Evolutionary conservation across 2,329 filamentous ascomycete genomes (phyloP), one percentile per base, ranked within the genome.

Genomic region (Emmonsia crescens): DNA sequence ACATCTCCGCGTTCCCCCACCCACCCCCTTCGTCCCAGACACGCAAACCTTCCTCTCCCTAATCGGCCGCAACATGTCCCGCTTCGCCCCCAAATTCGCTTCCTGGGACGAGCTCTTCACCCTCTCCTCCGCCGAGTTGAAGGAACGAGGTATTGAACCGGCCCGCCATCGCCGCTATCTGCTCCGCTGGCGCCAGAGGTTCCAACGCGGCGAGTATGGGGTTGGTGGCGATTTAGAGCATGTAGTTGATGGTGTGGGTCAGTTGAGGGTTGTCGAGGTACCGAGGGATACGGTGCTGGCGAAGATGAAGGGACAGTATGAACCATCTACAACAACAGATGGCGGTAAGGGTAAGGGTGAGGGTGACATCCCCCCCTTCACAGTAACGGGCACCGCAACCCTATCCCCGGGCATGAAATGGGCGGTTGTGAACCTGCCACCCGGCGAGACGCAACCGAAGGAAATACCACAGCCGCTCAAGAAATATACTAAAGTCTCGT

Each of bases 91-190:
- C 76, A 97, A 97, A 76, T 90, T 99, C 69, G 85, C 89, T 2
- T 87, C 88, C 12, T 97, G 94, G 94, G 88, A 94, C 60, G 84
- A 89, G 5, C 85, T 99, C 54, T 97, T 97, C 82, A 86, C 86
- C 54, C 81, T 94, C 66, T 86, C 85, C 27, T 91, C 89, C 21
- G 74, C 81, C 52, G 86, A 97, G 76, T 81, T 99, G 66, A 85
- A 86, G 66, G 87, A 93, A 68, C 81, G 94, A 21, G 93, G 94
- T 61, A 82, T 97, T 65, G 93, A 97, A 73, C 91, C 91, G 16
- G 83, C 93, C 21, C 87, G 93, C 52, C 84, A 85, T 66, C 84
- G 94, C 64, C 82, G 87, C 62, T 99, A 97, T 72, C 83, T 99
- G 19, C 78, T 97, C 56, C 85, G 87, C 66, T 96, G 93, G 90